Evolutionary conservation across 1,284 basidiomycete genomes (phyloP), one percentile per base, ranked within the genome.

Genomic region (Porodaedalea pini): DNA sequence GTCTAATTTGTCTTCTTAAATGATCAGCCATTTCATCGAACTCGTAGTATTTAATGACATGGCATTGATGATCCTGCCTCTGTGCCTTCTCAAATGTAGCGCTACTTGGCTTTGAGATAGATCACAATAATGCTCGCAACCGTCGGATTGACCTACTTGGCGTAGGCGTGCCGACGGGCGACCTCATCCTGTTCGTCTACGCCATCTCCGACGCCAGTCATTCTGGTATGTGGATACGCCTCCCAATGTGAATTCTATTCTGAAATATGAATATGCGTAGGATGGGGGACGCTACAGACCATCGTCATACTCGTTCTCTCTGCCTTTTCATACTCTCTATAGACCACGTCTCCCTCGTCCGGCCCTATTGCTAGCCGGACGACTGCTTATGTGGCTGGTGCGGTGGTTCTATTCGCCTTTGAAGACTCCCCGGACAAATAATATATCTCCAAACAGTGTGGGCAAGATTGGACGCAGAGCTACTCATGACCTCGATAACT

Each of bases 51-150:
- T 72, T 10, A 62, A 71, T 6, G 29, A 64, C 19, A 17, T 65
- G 2, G 64, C 69, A 40, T 43, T 70, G 39, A 25, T 74, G 17
- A 64, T 76, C 41, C 63, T 73, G n/a, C 70, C 15, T 44, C 2
- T 23, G 44, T 17, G 44, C 27, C 6, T 21, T 45, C 21, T 44
- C 58, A n/a, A 44, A 37, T 11, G 27, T 57, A 39, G 31, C 36
- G 23, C 15, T 51, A 19, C 55, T 25, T 29, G 48, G 17, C 50
- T 48, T 10, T 44, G 40, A 29, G 8, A 11, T 7, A 31, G 15
- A n/a, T 17, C 8, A 11, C 10, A 19, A 44, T 23, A 21, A 49
- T 13, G 32, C 19, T 27, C 29, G 25, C 4, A 55, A 15, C 15
- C 19, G 31, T 13, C 40, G 34, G n/a, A 8, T 55, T 25, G 53